Evolutionary conservation across 2,329 filamentous ascomycete genomes (phyloP).

Genomic region (Penicillium sp.): DNA sequence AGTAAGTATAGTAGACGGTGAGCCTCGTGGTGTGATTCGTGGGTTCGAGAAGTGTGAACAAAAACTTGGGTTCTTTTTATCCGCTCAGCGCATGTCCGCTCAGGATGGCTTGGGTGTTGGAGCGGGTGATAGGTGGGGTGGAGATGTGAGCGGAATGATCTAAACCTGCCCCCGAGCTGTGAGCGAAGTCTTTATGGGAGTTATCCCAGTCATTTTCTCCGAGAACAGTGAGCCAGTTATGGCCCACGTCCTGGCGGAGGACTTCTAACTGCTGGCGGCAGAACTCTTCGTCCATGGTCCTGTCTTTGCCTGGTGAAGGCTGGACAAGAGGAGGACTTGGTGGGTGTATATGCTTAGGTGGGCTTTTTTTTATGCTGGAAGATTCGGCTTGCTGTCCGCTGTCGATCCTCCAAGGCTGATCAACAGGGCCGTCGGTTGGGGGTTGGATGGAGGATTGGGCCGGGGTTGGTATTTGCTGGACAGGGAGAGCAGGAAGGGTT

Average conservation of each 20-base stretch:
- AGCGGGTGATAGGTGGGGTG: slow-evolving; percentile 35
- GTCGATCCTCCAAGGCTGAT: slow-evolving; percentile 34
- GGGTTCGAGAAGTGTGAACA: not conserved
- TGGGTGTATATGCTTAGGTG: slow-evolving; percentile 19
- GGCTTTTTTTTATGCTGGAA: slow-evolving; percentile 24
- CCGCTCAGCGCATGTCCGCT: slow-evolving; percentile 42
- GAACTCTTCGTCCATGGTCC: slow-evolving; percentile 64
- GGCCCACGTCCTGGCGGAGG: slow-evolving; percentile 80
- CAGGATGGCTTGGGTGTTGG: slow-evolving; percentile 43
- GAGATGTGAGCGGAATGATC: slow-evolving; percentile 34
- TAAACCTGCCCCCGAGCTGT: slow-evolving; percentile 33
- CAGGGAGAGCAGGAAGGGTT: slow-evolving; percentile 31
- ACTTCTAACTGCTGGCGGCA: slow-evolving; percentile 89
- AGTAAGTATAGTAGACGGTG: not conserved
- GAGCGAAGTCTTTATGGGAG: slow-evolving; percentile 32
- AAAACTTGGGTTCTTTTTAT: slow-evolving; percentile 13
- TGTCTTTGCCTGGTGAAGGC: slow-evolving; percentile 31
- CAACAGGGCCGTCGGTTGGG: slow-evolving; percentile 26
- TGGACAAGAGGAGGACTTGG: slow-evolving; percentile 25
- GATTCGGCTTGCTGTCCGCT: slow-evolving; percentile 31
- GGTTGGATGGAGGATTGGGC: slow-evolving; percentile 27
- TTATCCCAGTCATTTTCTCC: slow-evolving; percentile 69
- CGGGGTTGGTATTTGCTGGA: slow-evolving; percentile 32
- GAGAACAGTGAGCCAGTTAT: slow-evolving; percentile 81
- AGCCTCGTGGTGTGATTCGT: not conserved